Percentiles rank a stretch among this genome's conserved stretches.
phyloP scores from a whole-genome alignment of 2,329 filamentous ascomycete genomes.

The Triangularia setosa region DNA sequence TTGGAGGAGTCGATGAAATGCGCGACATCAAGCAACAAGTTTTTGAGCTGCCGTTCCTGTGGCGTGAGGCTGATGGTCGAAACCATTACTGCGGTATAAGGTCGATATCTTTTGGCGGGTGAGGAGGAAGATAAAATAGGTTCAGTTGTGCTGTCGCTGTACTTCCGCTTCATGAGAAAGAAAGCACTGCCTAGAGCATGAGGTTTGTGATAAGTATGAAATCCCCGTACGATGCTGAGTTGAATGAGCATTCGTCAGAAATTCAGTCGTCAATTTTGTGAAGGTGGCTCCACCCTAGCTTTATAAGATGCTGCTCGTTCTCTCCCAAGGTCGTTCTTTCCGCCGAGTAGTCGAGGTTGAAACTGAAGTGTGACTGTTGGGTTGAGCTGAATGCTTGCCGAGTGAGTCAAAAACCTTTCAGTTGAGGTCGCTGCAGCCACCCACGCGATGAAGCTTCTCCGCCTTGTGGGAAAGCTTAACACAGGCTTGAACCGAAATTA shows the following conservation, averaged over 20 bases:
- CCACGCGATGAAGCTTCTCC: neutral
- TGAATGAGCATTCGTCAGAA: neutral
- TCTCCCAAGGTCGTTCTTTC: neutral
- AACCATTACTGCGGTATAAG: slow-evolving; percentile 11
- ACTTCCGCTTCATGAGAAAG: slow-evolving; percentile 27
- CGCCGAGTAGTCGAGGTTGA: neutral
- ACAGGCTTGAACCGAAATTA: neutral
- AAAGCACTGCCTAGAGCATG: neutral
- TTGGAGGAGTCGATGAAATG: slow-evolving; percentile 53
- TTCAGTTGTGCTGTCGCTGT: slow-evolving; percentile 6
- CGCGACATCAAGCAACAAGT: slow-evolving; percentile 80
- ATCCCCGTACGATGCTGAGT: neutral
- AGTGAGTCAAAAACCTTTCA: neutral
- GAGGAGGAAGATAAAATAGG: slow-evolving; percentile 5
- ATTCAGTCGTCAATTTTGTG: neutral
- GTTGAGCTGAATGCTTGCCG: neutral
- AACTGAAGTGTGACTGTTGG: neutral
- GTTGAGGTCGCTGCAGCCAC: neutral
- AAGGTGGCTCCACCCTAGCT: neutral
- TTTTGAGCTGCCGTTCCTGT: slow-evolving; percentile 67
- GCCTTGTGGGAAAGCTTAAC: neutral
- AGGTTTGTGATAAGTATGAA: neutral
- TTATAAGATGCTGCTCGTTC: neutral
- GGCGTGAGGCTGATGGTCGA: slow-evolving; percentile 54
- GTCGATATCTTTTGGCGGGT: slow-evolving; percentile 1